Conservation (phyloP, 495 filamentous ascomycete species). For the Neurospora terricola region DNA sequence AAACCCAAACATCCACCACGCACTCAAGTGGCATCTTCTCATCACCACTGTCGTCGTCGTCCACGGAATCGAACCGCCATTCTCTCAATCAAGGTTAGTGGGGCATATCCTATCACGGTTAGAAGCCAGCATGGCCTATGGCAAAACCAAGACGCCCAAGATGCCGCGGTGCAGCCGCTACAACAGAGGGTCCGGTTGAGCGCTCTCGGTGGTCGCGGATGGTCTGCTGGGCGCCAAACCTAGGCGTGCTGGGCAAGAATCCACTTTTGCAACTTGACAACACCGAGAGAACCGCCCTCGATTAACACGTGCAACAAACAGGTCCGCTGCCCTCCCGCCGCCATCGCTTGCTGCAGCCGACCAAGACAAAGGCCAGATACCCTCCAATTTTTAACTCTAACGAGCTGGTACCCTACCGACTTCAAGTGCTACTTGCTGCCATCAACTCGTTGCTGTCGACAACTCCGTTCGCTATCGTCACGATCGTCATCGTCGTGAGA, state of each 20-base stretch:
- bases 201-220: not conserved
- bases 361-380: not conserved
- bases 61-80: not conserved
- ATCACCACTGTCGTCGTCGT: not conserved
- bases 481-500: not conserved
- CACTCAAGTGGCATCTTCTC: not conserved
- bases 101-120: not conserved
- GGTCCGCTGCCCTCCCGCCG: too few relatives aligned
- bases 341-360: not conserved
- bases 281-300: not conserved
- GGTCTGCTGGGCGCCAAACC: not conserved
- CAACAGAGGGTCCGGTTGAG: not conserved
- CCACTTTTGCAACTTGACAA: not conserved
- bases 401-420: not conserved
- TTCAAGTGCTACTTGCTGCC: not conserved
- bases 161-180: not conserved
- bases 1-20: not conserved
- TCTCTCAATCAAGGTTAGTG: not conserved
- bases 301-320: not conserved
- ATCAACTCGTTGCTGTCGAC: not conserved
- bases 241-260: not conserved
- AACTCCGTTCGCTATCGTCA: not conserved
- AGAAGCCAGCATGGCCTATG: not conserved
- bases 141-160: not conserved
- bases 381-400: not conserved